Percentiles rank a stretch among this genome's conserved stretches.
These are phyloP conservation scores for Amanita exitialis DNA, from an alignment of 768 basidiomycete species.

Conservation along the genomic window DNA sequence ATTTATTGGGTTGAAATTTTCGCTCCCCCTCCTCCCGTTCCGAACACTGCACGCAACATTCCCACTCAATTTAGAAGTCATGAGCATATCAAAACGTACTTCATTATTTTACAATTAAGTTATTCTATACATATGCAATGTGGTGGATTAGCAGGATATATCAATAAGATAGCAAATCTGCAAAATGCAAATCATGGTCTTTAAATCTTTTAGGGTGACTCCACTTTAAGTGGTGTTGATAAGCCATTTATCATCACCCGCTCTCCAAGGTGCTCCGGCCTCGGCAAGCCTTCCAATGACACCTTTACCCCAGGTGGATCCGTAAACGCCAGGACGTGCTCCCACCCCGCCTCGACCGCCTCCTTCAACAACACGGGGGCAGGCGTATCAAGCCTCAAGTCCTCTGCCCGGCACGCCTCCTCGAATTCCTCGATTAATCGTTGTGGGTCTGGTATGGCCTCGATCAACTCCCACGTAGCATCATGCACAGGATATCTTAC, in stretches of 20 bases:
- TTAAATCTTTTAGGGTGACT: no score
- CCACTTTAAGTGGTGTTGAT: no score
- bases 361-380: conserved; percentile 20
- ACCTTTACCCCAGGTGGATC: not conserved
- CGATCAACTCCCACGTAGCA: conserved; percentile 26
- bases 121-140: no score
- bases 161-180: no score
- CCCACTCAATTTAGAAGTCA: no score
- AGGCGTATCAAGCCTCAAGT: conserved; percentile 15
- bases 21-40: not conserved
- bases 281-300: conserved; percentile 4
- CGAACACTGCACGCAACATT: no score
- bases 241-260: no score
- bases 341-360: conserved; percentile 16
- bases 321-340: not conserved
- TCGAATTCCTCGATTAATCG: conserved; percentile 22
- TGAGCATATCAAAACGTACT: no score
- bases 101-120: no score
- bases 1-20: not conserved
- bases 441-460: conserved; percentile 17
- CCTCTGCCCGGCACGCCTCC: conserved; percentile 17
- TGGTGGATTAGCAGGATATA: no score
- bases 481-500: conserved; percentile 23
- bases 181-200: no score
- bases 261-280: no score